These are phyloP conservation scores for Aristolochia californica DNA, from an alignment of 164 flowering plant genomes.

Conservation along the genomic window DNA sequence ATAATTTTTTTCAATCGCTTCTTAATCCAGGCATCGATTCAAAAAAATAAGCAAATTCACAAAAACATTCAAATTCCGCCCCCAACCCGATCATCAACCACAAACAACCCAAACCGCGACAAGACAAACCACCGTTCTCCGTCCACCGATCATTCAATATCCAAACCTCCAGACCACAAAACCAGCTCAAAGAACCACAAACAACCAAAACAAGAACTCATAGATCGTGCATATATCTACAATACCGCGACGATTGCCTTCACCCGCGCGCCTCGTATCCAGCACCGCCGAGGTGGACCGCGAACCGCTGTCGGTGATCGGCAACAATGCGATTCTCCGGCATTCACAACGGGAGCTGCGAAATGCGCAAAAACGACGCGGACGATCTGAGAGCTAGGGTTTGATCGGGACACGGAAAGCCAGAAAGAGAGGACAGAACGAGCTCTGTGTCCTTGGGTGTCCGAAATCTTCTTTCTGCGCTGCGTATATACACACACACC, in stretches of 20 bases:
- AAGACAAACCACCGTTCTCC: too few species aligned
- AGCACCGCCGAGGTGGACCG: constrained; percentile 1
- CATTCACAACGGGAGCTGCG: constrained; percentile 2
- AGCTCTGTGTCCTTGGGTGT: constrained; percentile 5
- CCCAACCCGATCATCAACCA: constrained; percentile 11
- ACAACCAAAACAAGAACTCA: constrained; percentile 7
- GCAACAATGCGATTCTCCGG: constrained; percentile 6
- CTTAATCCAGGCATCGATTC: not conserved
- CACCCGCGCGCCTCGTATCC: not conserved
- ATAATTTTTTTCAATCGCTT: not conserved
- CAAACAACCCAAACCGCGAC: too few species aligned
- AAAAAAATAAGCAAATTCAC: not conserved
- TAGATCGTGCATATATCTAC: constrained; percentile 14
- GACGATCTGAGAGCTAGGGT: not conserved
- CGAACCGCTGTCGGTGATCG: constrained; percentile 9
- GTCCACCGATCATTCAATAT: not conserved
- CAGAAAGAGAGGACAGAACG: constrained; percentile 1
- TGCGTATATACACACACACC: too few species aligned
- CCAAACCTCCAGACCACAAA: not conserved
- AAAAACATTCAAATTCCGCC: not conserved
- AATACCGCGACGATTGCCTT: constrained; percentile 15
- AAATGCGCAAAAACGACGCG: not conserved
- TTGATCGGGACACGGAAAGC: not conserved
- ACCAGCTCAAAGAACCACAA: not conserved
- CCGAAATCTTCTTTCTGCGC: constrained; percentile 5